Evolutionary conservation across 2,329 filamentous ascomycete species (phyloP), one percentile per base, ranked within the genome.

Genomic region (Domatiomyces globalis): DNA sequence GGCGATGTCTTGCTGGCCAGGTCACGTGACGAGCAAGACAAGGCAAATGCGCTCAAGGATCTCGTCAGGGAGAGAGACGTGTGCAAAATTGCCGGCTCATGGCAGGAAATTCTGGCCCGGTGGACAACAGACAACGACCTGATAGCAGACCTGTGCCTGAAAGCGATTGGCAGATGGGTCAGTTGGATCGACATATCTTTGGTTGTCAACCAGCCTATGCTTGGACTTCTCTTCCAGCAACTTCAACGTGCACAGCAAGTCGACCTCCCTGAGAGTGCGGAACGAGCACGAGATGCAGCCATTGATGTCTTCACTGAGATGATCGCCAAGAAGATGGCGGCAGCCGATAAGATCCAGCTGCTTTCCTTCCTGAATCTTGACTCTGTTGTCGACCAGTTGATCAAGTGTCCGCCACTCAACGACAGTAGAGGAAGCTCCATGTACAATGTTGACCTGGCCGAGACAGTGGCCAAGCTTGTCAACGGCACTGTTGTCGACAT

Each of bases 131-230:
- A 80, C 52, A 79, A 84, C 59, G 82, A 88, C 63, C 66, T 71
- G 43, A 77, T 96, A 52, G 77, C 94, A 44, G 88, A 95, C 66
- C 82, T 94, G 76, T 89, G 86, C 61, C 75, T 98, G 49, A 87
- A 84, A 68, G 84, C 88, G n/a, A 81, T 98, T 58, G 88, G 87
- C 39, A 92, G 90, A 66, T 98, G 92, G 90, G 88, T 95, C 54
- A 94, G 88, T 76, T 98, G 92, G 92, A 94, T 94, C 63, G 92
- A 96, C 64, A 96, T 98, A 61, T 85, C 85, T 48, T 74, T 98
- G 52, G 82, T 98, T 45, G 87, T 98, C 61, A 94, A 94, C 67
- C 80, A 89, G 64, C 79, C 83, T 50, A 92, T 95, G 77, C 80
- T 96, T 62, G 81, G 78, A 63, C 77, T 88, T 47, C 76, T 98